phyloP scores from a whole-genome alignment of 306 rosid species.

The Citrullus amarus region DNA sequence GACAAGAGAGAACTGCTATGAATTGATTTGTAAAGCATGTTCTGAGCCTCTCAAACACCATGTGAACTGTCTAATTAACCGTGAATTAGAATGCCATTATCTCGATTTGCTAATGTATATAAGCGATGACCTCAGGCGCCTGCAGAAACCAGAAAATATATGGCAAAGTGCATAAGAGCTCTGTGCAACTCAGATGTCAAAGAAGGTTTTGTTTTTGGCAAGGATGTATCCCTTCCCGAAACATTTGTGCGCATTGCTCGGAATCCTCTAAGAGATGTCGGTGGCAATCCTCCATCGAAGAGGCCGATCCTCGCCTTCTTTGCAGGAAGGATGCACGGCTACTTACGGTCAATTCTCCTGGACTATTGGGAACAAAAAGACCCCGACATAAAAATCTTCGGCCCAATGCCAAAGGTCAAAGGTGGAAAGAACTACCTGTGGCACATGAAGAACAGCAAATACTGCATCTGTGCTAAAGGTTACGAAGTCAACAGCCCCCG shows the following conservation, averaged over 20 bases:
- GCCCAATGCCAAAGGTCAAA: constrained; percentile 40
- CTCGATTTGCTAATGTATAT: background rate
- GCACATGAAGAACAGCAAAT: constrained; percentile 78
- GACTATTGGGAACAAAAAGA: constrained; percentile 80
- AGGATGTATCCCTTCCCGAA: constrained; percentile 87
- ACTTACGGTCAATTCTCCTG: constrained; percentile 56
- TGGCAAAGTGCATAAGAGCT: constrained; percentile 70
- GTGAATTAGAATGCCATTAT: background rate
- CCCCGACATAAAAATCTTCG: constrained; percentile 69
- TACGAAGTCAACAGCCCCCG: constrained; percentile 93
- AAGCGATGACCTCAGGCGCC: constrained; percentile 61
- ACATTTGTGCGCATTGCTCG: constrained; percentile 39
- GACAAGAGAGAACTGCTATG: background rate
- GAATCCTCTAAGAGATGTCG: constrained; percentile 53
- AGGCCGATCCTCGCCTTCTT: constrained; percentile 71
- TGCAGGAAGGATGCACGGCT: constrained; percentile 80
- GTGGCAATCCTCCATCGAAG: constrained; percentile 64
- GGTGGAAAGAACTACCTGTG: constrained; percentile 42
- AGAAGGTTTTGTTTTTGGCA: constrained; percentile 84
- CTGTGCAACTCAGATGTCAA: constrained; percentile 84
- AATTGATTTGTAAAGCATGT: background rate
- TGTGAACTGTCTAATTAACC: background rate
- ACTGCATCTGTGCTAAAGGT: constrained; percentile 88
- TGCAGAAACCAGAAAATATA: constrained; percentile 49
- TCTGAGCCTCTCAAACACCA: background rate